Evolutionary conservation across 768 basidiomycete species (phyloP), one percentile per base, ranked within the genome.

Genomic region (Rhizopogon vesiculosus): DNA sequence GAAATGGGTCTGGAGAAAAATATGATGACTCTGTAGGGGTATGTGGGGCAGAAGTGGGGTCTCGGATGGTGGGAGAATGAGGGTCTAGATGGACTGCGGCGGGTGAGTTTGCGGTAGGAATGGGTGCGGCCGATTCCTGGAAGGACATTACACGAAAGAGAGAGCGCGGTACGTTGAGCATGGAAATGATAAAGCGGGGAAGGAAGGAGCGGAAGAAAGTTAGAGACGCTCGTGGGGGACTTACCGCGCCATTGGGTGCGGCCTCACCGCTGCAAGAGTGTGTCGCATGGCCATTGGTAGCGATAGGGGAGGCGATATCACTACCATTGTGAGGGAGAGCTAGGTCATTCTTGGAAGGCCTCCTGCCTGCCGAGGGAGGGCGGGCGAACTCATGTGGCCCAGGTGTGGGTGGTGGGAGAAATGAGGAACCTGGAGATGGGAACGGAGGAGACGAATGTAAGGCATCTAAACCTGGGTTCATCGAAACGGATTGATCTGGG

Each of bases 351-450:
- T 58, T 60, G 55, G 64, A 56, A 69, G 57, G 62, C 45, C 59
- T 70, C 1, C 56, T 54, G 10, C 53, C 67, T 51, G 66, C 54
- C 5, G 74, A 72, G 3, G 76, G 69, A 0, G 76, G 75, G 56
- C 76, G 77, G 40, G 85, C 85, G 63, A 86, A 87, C 63, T 89
- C 87, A 74, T 88, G 86, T 31, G 80, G 75, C 3, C 80, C 79
- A 1, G 83, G 84, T 4, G 79, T 75, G 3, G 87, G 86, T 3
- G 87, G 87, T 2, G 87, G 85, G 2, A 87, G 63, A 61, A 89
- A 89, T 0, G 83, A 76, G 5, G 83, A 85, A 0, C 82, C 82
- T 3, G 87, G 87, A 0, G 84, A 85, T 0, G 86, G 86, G 70
- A 79, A 78, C 2, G 78, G 77, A 38, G 74, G 72, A 0, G 70